phyloP scores from a whole-genome alignment of 2,329 filamentous ascomycete genomes.

The Botryotinia convoluta region DNA sequence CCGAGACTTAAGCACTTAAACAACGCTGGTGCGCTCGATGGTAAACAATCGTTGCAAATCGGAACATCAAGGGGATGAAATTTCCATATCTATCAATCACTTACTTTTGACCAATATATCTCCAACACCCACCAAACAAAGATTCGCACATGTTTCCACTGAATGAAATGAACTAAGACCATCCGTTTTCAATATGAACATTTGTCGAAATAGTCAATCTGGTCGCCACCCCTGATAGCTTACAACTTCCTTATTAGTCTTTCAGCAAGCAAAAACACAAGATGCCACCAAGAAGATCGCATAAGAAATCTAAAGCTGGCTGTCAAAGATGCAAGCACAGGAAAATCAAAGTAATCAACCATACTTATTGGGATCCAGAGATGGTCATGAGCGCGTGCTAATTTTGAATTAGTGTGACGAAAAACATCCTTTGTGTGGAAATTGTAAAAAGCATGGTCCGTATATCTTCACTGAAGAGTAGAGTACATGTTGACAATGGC shows the following conservation, averaged over 20 bases:
- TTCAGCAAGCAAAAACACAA: neutral
- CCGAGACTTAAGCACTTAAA: neutral
- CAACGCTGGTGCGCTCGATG: neutral
- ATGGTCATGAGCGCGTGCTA: constrained; percentile 6
- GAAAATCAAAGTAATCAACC: constrained; percentile 62
- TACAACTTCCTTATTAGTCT: neutral
- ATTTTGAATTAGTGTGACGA: constrained; percentile 54
- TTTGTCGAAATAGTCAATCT: neutral
- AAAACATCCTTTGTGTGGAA: constrained; percentile 61
- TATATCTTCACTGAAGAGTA: neutral
- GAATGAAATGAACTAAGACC: neutral
- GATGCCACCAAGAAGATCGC: constrained; percentile 65
- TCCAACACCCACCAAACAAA: neutral
- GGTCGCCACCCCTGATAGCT: neutral
- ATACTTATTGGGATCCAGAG: neutral
- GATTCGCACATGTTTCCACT: neutral
- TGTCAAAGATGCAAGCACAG: constrained; percentile 64
- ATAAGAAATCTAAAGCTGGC: constrained; percentile 68
- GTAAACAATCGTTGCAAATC: constrained; percentile 4
- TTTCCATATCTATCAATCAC: neutral
- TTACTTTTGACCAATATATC: neutral
- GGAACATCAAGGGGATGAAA: neutral
- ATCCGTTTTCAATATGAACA: neutral
- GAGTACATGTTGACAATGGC: neutral
- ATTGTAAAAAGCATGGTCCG: constrained; percentile 60